Evolutionary conservation across 331 rosid species (phyloP), one percentile per base, ranked within the genome.

Genomic region (Erythrophleum ivorense): DNA sequence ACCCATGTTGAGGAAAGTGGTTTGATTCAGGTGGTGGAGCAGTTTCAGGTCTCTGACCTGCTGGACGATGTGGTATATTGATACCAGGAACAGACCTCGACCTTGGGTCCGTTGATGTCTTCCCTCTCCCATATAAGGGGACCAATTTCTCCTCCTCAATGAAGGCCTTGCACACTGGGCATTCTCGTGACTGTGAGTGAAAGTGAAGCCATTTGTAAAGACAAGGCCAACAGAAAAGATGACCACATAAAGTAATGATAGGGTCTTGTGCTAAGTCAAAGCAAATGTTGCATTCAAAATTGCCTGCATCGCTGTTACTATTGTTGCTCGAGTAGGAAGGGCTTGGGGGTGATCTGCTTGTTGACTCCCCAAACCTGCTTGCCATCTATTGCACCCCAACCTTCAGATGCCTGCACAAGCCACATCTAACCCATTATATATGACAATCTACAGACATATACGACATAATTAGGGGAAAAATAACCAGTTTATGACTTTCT

Each of bases 1-100:
- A 87, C 18, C 95, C 97, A 75, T 85, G 89, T 34, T 60, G 98
- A 60, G 80, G 80, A 83, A 95, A 93, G 66, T 89, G 91, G 59
- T 88, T 88, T 1, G 94, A 80, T 11, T 92, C 99, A 4, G 97
- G 97, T 2, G 94, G 97, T 80, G 97, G 92, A 62, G 96, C 98
- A 53, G 95, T 89, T 87, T 91, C 98, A 1, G 98, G 98, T 49
- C 98, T 91, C 86, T 93, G 98, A 38, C 97, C 98, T 11, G 91
- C 55, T 2, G 94, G 97, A 72, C 97, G 94, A 82, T 86, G 88
- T 0, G 97, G 97, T 76, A 92, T 91, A n/a, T 73, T 81, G 24
- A 85, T 11, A 3, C 91, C 94, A 21, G 97, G 92, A 58, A 90
- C 81, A 6, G 91, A 85, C 88, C 87, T 92, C 0, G 97, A 88